phyloP scores from a whole-genome alignment of 192 early-diverging fungal genomes.

The Chytriomyces confervae region DNA sequence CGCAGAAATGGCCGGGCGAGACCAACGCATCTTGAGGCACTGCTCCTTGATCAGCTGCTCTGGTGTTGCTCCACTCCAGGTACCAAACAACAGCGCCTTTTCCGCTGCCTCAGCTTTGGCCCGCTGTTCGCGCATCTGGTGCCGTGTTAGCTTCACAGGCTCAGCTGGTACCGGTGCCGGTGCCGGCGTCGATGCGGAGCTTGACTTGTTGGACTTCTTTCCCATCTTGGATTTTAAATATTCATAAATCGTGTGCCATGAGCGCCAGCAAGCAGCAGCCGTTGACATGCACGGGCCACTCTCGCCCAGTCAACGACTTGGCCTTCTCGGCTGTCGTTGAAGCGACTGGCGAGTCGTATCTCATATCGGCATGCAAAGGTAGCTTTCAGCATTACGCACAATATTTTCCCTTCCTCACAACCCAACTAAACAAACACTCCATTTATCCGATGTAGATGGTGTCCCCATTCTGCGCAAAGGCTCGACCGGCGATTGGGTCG shows the following conservation, averaged over 20 bases:
- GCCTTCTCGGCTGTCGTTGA: constrained; percentile 74
- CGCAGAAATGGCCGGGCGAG: constrained; percentile 23
- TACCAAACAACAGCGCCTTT: constrained; percentile 59
- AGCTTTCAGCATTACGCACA: neutral
- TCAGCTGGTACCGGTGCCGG: neutral
- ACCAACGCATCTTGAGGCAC: constrained; percentile 60
- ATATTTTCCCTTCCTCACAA: neutral
- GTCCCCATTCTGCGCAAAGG: constrained; percentile 88
- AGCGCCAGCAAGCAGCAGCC: constrained; percentile 50
- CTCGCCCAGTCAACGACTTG: constrained; percentile 88
- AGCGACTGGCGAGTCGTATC: constrained; percentile 72
- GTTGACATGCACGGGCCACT: constrained; percentile 88
- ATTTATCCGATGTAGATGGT: constrained; percentile 57
- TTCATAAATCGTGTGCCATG: neutral
- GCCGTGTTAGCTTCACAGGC: neutral
- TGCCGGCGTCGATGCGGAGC: neutral
- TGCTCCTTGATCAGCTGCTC: constrained; percentile 72
- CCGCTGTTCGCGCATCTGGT: constrained; percentile 7
- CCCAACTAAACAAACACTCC: neutral
- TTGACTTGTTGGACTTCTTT: neutral
- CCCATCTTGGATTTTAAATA: neutral
- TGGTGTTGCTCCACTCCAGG: constrained; percentile 86
- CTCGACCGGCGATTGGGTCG: constrained; percentile 91
- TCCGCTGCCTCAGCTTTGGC: constrained; percentile 1
- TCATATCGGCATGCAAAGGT: constrained; percentile 92